Conservation (phyloP, 2,329 filamentous ascomycete genomes). For the Neonectria ditissima region DNA sequence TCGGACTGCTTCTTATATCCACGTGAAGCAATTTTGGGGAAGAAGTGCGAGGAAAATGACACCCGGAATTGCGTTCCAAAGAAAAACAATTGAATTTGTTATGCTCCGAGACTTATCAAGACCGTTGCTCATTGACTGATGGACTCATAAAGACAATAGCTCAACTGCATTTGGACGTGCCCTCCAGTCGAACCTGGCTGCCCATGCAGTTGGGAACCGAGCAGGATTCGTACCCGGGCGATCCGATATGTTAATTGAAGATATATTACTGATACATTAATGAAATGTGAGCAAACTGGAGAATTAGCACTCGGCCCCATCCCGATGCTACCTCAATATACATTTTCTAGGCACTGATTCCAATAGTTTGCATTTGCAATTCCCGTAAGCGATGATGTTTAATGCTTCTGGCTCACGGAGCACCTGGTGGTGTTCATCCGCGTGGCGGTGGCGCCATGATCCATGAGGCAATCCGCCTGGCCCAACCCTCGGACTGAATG, state of each 20-base stretch:
- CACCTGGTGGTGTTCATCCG: not conserved
- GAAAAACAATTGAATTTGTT: not conserved
- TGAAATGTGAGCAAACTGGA: not conserved
- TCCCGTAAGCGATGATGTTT: not conserved
- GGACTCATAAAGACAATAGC: not conserved
- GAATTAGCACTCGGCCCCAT: not conserved
- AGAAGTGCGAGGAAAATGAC: not conserved
- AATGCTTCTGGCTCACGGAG: slow-evolving; percentile 5
- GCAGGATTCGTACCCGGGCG: not conserved
- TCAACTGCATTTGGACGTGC: not conserved
- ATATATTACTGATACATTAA: not conserved
- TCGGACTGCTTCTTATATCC: not conserved
- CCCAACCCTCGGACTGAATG: no score
- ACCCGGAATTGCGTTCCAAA: not conserved
- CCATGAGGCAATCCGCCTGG: not conserved
- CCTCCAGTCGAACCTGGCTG: not conserved
- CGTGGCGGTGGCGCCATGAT: not conserved
- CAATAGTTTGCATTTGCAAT: not conserved
- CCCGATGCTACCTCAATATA: slow-evolving; percentile 2
- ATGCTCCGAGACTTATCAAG: not conserved
- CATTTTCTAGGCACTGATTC: not conserved
- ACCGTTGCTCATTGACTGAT: not conserved
- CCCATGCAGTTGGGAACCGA: not conserved
- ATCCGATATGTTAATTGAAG: slow-evolving; percentile 6
- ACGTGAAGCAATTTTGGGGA: no score